These are phyloP conservation scores for Umbilicus rupestris DNA, from an alignment of 164 flowering plant genomes.

Conservation along the genomic window DNA sequence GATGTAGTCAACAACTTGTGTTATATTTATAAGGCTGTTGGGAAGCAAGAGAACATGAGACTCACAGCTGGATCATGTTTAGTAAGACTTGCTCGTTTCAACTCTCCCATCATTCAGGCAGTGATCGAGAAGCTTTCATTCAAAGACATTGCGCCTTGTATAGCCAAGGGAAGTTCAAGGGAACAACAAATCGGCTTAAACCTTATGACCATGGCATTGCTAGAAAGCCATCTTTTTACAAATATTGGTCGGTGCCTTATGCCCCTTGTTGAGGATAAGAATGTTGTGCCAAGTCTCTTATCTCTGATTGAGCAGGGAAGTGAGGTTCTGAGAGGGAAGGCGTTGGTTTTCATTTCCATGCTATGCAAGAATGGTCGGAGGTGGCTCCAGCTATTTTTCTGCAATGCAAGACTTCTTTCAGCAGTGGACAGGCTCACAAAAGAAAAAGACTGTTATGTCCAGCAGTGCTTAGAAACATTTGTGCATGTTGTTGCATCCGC, in stretches of 20 bases:
- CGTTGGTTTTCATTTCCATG: constrained; percentile 68
- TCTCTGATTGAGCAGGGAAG: constrained; percentile 87
- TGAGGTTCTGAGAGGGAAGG: constrained; percentile 74
- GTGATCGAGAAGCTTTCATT: constrained; percentile 66
- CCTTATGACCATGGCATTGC: constrained; percentile 73
- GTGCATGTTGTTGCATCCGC: constrained; percentile 49
- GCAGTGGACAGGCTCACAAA: constrained; percentile 72
- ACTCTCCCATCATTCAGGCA: constrained; percentile 56
- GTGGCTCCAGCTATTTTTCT: constrained; percentile 73
- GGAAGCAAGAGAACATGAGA: constrained; percentile 80
- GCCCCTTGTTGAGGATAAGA: constrained; percentile 69
- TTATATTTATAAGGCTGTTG: constrained; percentile 69
- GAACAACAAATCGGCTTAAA: constrained; percentile 94
- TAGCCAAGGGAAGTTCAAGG: constrained; percentile 69
- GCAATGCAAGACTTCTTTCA: constrained; percentile 71
- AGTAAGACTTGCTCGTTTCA: constrained; percentile 77
- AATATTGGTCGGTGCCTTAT: constrained; percentile 57
- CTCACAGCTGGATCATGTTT: constrained; percentile 95
- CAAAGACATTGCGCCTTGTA: constrained; percentile 57
- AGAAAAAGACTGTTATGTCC: constrained; percentile 67
- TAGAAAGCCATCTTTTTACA: constrained; percentile 58
- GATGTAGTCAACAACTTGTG: constrained; percentile 79
- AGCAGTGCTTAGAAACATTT: constrained; percentile 61
- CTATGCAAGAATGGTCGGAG: constrained; percentile 69
- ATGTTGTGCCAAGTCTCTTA: constrained; percentile 59